Base-by-base conservation (phyloP, 768 basidiomycete species). In the Thelephora ganbajun region DNA sequence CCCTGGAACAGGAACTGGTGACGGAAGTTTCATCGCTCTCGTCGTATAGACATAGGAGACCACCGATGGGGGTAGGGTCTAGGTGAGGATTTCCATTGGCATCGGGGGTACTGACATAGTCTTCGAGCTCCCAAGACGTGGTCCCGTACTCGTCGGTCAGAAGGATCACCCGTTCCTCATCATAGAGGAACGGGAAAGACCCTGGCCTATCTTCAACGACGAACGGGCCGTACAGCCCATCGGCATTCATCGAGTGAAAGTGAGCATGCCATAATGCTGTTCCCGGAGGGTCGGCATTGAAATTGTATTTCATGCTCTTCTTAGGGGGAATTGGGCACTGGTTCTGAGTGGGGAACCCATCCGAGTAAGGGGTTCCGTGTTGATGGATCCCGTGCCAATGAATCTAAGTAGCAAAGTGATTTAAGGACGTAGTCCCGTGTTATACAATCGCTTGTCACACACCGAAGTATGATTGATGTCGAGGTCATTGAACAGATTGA, bases 331-430 rank as follows among this genome's bases (percentile, higher is more conserved):
- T 46, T 6, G 33, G 30, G 9, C 45, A 46, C 30, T 46, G 45
- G 45, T 35, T 46, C 20, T 46, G 45, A 9, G 45, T 34, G 11
- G 45, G 33, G 20, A 46, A 46, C 33, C 45, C 45, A 5, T 46
- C 45, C 9, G 12, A 46, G 33, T 36, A 46, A 11, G 45, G 45
- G 14, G 45, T 46, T 9, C 45, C 45, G 9, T 35, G 33, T 11
- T 46, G 33, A 33, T 34, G 23, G 12, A 46, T n/a, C 5, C 45
- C 45, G 14, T 46, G 45, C 45, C 45, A 46, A 33, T 46, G 45
- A 9, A 46, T 46, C 45, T 46, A n/a, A 20, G 13, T 6, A 34
- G n/a, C 4, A 30, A 30, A 30, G 9, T 4, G 4, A 30, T 9
- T 33, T 5, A n/a, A 33, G 9, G 16, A 33, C 23, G 20, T 9